phyloP scores from a whole-genome alignment of 148 eudicot species.

The Rhododendron williamsianum region DNA sequence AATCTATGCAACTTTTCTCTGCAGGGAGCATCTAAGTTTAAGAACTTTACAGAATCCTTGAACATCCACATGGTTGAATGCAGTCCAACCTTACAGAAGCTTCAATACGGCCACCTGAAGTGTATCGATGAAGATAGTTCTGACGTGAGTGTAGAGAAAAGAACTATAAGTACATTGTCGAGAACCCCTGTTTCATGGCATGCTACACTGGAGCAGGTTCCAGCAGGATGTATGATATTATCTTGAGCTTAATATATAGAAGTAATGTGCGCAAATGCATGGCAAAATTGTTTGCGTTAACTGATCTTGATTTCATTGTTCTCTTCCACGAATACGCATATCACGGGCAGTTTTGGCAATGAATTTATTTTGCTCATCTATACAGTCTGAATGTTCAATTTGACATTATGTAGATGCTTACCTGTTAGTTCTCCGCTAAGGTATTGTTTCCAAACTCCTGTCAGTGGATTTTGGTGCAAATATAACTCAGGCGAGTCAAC shows the following conservation, averaged over 20 bases:
- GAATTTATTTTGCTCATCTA: not conserved
- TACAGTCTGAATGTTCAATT: not conserved
- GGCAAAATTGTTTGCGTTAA: not conserved
- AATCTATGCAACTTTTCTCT: constrained; percentile 9
- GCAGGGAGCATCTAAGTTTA: constrained; percentile 85
- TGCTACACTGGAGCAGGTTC: constrained; percentile 81
- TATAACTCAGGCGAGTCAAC: not conserved
- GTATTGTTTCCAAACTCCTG: not conserved
- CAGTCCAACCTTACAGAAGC: constrained; percentile 72
- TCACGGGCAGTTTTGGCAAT: not conserved
- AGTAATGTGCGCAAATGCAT: not conserved
- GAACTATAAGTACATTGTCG: constrained; percentile 45
- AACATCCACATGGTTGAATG: constrained; percentile 88
- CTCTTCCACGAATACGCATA: not conserved
- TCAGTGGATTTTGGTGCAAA: not conserved
- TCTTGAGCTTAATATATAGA: not conserved
- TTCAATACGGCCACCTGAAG: constrained; percentile 66
- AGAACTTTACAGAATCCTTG: constrained; percentile 57
- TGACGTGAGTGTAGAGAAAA: constrained; percentile 23
- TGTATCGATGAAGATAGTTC: constrained; percentile 47
- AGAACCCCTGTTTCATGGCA: constrained; percentile 87
- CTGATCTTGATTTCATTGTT: not conserved
- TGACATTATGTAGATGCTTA: not conserved
- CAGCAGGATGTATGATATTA: constrained; percentile 66
- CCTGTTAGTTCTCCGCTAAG: not conserved